These are phyloP conservation scores for Xerophyta viscosa DNA, from an alignment of 106 monocot species.

Conservation along the genomic window DNA sequence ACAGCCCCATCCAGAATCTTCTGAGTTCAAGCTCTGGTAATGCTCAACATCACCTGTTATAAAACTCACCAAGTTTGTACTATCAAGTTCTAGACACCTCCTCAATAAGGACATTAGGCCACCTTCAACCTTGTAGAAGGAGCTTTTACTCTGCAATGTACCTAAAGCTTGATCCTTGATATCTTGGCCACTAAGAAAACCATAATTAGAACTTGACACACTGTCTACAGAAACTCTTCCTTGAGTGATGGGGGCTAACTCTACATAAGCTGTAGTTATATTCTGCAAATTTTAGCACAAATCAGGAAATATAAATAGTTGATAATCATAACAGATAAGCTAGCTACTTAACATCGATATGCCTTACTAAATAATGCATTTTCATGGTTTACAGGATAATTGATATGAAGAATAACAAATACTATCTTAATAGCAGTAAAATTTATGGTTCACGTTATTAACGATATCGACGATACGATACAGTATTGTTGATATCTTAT, in stretches of 20 bases:
- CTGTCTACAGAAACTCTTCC: slow-evolving; percentile 18
- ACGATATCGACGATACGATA: no score
- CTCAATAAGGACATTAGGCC: slow-evolving; percentile 68
- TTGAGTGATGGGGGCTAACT: slow-evolving; percentile 5
- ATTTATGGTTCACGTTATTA: no score
- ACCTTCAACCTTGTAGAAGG: slow-evolving; percentile 50
- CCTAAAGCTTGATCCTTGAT: slow-evolving; percentile 27
- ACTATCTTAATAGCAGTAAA: no score
- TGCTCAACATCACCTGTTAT: slow-evolving; percentile 78
- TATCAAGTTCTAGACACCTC: slow-evolving; percentile 59
- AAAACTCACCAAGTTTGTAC: slow-evolving; percentile 27
- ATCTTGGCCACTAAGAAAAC: slow-evolving; percentile 4
- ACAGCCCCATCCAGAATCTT: slow-evolving; percentile 92
- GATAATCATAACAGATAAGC: neutral
- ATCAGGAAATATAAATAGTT: neutral
- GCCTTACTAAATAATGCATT: no score
- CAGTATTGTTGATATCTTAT: no score
- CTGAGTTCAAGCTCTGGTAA: slow-evolving; percentile 52
- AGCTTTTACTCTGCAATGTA: slow-evolving; percentile 37
- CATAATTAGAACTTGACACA: slow-evolving; percentile 8
- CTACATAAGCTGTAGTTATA: neutral
- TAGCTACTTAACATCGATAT: no score
- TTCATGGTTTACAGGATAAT: no score
- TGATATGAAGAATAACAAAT: no score
- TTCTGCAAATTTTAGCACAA: slow-evolving; percentile 25